Conservation (phyloP, 2,329 filamentous ascomycete genomes). For the Colletotrichum melonis region DNA sequence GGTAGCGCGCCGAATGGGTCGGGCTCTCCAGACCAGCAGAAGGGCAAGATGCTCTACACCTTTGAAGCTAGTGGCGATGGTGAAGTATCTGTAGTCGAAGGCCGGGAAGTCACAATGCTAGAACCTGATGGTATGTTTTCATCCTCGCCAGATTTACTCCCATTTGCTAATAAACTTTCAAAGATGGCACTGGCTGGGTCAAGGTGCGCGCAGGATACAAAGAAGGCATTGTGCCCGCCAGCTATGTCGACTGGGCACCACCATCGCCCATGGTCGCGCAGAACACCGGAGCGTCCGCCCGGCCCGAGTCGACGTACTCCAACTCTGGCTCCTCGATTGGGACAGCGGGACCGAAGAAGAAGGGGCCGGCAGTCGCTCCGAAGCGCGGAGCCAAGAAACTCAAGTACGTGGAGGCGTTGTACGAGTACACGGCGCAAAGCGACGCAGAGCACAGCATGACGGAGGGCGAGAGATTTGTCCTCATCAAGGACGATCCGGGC, state of each 20-base stretch:
- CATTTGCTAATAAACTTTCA: neutral
- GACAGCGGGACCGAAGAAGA: conserved; percentile 73
- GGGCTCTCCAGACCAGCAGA: conserved; percentile 64
- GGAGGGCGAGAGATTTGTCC: conserved; percentile 91
- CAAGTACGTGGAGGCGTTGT: conserved; percentile 91
- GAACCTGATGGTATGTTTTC: conserved; percentile 84
- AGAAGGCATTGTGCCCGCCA: conserved; percentile 87
- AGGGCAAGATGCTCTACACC: conserved; percentile 88
- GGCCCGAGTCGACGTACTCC: conserved; percentile 82
- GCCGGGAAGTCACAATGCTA: conserved; percentile 79
- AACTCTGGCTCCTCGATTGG: conserved; percentile 78
- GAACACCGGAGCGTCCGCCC: conserved; percentile 59
- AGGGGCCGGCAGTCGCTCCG: conserved; percentile 91
- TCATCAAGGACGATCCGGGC: conserved; percentile 87
- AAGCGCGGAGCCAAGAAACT: conserved; percentile 92
- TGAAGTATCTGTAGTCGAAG: conserved; percentile 84
- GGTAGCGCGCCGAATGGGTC: conserved; percentile 60
- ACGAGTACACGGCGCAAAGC: conserved; percentile 88
- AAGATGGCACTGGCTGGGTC: conserved; percentile 93
- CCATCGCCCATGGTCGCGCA: conserved; percentile 57
- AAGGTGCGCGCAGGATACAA: conserved; percentile 80
- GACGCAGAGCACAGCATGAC: conserved; percentile 90
- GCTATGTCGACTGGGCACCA: conserved; percentile 79
- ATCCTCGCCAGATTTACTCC: neutral
- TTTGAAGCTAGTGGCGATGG: conserved; percentile 86